Conservation (phyloP, 2,329 filamentous ascomycete species). For the Aureobasidium sp. region DNA sequence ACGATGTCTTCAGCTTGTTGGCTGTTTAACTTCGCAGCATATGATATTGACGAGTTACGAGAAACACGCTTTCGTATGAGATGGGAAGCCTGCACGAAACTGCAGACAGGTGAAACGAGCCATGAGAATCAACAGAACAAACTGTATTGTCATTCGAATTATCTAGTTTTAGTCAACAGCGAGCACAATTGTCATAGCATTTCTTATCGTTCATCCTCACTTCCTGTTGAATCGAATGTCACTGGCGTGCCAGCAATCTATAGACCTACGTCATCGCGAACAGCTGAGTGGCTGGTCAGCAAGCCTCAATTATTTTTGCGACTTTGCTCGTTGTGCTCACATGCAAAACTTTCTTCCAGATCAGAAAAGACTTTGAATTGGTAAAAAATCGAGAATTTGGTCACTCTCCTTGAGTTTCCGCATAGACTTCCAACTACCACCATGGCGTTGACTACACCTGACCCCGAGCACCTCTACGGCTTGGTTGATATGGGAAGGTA, state of each 20-base stretch:
- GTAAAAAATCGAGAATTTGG: neutral
- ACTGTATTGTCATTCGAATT: neutral
- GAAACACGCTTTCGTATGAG: neutral
- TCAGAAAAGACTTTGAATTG: neutral
- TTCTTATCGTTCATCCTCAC: neutral
- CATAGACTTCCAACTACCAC: neutral
- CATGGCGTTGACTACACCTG: neutral
- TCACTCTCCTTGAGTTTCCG: no score
- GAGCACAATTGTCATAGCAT: neutral
- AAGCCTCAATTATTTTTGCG: neutral
- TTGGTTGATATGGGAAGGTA: conserved; percentile 20
- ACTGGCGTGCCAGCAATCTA: neutral
- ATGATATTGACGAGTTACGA: conserved; percentile 1
- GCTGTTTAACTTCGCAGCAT: neutral
- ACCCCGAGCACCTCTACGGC: conserved; percentile 13
- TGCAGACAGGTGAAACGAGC: neutral
- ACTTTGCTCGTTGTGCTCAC: neutral
- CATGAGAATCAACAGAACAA: neutral
- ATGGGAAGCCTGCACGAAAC: neutral
- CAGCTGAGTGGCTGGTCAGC: neutral
- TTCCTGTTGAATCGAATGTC: neutral
- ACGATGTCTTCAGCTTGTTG: conserved; percentile 64
- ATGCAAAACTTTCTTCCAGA: neutral
- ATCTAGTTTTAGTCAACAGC: neutral
- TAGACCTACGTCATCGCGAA: neutral